Evolutionary conservation across 306 rosid genomes (phyloP).

Genomic region (Lathyrus sativus): DNA sequence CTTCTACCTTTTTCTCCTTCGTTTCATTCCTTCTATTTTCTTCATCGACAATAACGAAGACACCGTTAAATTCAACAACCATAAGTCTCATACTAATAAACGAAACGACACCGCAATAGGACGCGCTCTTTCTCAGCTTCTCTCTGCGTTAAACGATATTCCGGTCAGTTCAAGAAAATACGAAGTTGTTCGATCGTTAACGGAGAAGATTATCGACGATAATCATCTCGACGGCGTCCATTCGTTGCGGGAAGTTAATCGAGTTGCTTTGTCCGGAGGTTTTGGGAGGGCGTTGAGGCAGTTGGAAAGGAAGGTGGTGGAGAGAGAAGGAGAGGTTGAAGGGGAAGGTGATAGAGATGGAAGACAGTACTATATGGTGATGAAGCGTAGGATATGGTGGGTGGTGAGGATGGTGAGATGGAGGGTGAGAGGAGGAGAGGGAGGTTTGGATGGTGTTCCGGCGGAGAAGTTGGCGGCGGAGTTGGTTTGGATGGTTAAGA

Average conservation of each 20-base stretch:
- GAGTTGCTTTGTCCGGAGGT: constrained; percentile 54
- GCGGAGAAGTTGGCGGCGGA: constrained; percentile 33
- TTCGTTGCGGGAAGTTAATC: constrained; percentile 60
- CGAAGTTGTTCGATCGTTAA: constrained; percentile 63
- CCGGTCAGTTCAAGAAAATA: constrained; percentile 83
- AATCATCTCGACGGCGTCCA: constrained; percentile 49
- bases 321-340: constrained; percentile 5
- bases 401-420: constrained; percentile 36
- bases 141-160: constrained; percentile 50
- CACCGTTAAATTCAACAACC: neutral
- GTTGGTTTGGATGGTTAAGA: constrained; percentile 65
- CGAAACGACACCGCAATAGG: constrained; percentile 48
- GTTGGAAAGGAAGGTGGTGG: constrained; percentile 48
- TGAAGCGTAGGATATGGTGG: constrained; percentile 22
- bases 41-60: constrained; percentile 20
- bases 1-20: constrained; percentile 47
- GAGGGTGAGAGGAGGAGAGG: constrained; percentile 26
- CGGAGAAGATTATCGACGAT: constrained; percentile 64
- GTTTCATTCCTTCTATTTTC: constrained; percentile 51
- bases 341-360: constrained; percentile 10
- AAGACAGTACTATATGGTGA: constrained; percentile 32
- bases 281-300: constrained; percentile 52
- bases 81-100: neutral
- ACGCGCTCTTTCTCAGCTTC: constrained; percentile 76
- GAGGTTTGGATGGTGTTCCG: constrained; percentile 41